These are phyloP conservation scores for Mallotus repandus DNA, from an alignment of 441 rosid species.

Conservation along the genomic window DNA sequence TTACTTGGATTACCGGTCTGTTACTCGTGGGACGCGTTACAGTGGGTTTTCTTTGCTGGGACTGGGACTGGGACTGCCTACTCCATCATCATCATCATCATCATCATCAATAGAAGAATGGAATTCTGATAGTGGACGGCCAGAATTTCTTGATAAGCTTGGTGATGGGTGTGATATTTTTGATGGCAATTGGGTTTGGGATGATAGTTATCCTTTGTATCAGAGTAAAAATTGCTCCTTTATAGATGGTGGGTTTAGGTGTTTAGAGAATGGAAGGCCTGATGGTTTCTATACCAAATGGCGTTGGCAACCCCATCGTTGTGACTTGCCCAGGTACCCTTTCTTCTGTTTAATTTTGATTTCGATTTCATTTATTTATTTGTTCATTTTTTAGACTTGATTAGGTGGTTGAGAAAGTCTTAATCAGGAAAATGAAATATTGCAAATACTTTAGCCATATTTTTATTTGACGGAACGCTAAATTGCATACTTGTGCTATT, in stretches of 20 bases:
- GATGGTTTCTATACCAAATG: conserved; percentile 86
- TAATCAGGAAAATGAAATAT: neutral
- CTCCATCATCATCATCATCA: conserved; percentile 15
- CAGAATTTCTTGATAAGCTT: conserved; percentile 48
- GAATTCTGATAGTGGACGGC: conserved; percentile 28
- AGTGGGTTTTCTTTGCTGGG: conserved; percentile 34
- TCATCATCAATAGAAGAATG: conserved; percentile 13
- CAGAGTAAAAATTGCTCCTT: conserved; percentile 52
- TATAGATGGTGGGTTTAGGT: conserved; percentile 68
- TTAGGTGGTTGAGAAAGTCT: conserved; percentile 16
- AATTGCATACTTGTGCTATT: neutral
- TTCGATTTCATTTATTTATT: neutral
- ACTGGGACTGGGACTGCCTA: conserved; percentile 24
- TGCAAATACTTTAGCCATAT: neutral
- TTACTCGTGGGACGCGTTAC: conserved; percentile 23
- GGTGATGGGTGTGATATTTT: conserved; percentile 48
- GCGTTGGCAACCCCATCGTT: conserved; percentile 92
- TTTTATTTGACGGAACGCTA: neutral
- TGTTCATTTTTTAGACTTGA: neutral
- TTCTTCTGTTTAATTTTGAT: neutral
- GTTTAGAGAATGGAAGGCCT: conserved; percentile 85
- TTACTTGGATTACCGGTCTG: conserved; percentile 44
- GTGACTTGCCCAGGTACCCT: conserved; percentile 78
- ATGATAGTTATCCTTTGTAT: conserved; percentile 58
- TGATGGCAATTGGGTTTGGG: conserved; percentile 79